A percentile compares a stretch with the other conserved stretches of the same genome.
Conservation (phyloP, 2,329 filamentous ascomycete species). For the Aspergillus unguis region DNA sequence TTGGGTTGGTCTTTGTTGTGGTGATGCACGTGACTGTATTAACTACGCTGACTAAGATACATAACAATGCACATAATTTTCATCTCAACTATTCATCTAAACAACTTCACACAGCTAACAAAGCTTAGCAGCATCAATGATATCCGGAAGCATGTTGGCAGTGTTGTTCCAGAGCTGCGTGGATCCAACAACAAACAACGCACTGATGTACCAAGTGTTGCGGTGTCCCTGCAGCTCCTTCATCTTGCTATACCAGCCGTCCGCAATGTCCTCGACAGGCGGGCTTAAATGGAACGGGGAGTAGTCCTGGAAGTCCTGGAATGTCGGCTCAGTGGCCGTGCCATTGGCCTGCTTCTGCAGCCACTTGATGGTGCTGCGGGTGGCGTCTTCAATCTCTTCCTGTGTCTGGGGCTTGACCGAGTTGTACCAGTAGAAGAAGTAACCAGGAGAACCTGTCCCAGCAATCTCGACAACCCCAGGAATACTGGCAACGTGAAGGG, state of each 20-base stretch:
- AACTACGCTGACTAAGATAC: neutral
- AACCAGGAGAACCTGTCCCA: neutral
- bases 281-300: neutral
- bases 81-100: neutral
- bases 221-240: conserved; percentile 1
- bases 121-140: neutral
- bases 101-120: neutral
- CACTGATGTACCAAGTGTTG: neutral
- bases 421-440: neutral
- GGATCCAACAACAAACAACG: neutral
- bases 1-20: no score
- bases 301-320: neutral
- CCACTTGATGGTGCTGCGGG: neutral
- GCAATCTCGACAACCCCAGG: neutral
- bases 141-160: neutral
- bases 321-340: neutral
- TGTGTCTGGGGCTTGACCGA: neutral
- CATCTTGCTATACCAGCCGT: neutral
- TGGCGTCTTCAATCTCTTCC: neutral
- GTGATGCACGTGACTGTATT: neutral
- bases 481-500: neutral
- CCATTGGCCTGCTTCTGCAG: neutral
- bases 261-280: neutral
- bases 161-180: neutral
- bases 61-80: neutral